These are phyloP conservation scores for Colletotrichum graminicola DNA, from an alignment of 2,329 filamentous ascomycete species.

Conservation along the genomic window DNA sequence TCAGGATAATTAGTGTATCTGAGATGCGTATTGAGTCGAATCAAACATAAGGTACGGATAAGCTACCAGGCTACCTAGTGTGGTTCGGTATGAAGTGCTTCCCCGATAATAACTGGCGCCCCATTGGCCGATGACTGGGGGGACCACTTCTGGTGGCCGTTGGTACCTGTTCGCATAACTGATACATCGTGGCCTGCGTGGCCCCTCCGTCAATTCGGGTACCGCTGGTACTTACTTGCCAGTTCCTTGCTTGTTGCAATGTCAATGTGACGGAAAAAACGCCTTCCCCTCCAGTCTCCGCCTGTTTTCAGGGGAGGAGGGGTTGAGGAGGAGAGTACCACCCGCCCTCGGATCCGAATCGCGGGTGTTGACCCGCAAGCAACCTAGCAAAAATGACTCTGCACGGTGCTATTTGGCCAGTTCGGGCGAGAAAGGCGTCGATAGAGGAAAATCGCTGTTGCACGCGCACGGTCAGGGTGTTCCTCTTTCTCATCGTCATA, in stretches of 20 bases:
- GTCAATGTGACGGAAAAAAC: neutral
- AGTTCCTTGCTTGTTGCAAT: slow-evolving; percentile 1
- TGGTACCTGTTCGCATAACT: neutral
- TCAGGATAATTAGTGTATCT: neutral
- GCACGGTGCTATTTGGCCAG: neutral
- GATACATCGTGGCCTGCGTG: neutral
- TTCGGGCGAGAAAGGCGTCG: neutral
- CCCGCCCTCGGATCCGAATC: slow-evolving; percentile 2
- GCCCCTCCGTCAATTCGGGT: neutral
- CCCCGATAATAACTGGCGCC: slow-evolving; percentile 19
- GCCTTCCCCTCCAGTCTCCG: neutral
- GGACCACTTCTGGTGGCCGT: neutral
- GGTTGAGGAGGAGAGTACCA: too few species aligned
- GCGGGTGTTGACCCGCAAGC: neutral
- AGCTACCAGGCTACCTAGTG: too few species aligned
- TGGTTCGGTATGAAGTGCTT: slow-evolving; percentile 32
- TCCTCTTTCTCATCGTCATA: neutral
- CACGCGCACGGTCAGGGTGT: neutral
- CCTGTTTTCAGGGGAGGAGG: neutral
- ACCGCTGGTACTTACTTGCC: slow-evolving; percentile 3
- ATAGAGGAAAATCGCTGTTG: neutral
- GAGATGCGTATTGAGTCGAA: neutral
- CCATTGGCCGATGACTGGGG: neutral
- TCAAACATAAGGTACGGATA: neutral
- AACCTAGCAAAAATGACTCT: neutral